These are phyloP conservation scores for Phialophora chinensis DNA, from an alignment of 2,329 filamentous ascomycete genomes.

Conservation along the genomic window DNA sequence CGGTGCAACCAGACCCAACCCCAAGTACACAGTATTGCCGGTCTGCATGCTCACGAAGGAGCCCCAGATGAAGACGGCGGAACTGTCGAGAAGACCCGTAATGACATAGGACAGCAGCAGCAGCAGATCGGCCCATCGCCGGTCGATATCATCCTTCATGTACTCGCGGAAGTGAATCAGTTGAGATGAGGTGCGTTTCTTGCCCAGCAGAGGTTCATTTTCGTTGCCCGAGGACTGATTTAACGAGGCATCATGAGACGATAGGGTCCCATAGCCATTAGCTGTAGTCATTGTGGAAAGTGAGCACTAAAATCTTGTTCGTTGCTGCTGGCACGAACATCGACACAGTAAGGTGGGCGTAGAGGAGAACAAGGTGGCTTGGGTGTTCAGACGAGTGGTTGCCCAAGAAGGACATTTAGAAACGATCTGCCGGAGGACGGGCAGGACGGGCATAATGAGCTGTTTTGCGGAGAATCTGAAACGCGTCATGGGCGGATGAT, in stretches of 20 bases:
- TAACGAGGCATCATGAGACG: slow-evolving; percentile 9
- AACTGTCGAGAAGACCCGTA: slow-evolving; percentile 77
- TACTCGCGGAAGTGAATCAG: slow-evolving; percentile 23
- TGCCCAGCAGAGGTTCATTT: slow-evolving; percentile 21
- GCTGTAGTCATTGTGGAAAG: slow-evolving; percentile 22
- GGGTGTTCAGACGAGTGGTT: slow-evolving; percentile 1
- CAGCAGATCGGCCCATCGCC: slow-evolving; percentile 65
- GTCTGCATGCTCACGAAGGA: slow-evolving; percentile 86
- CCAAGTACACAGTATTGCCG: slow-evolving; percentile 82
- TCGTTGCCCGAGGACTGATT: slow-evolving; percentile 20
- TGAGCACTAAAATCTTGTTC: neutral
- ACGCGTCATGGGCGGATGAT: slow-evolving; percentile 19
- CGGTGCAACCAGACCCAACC: slow-evolving; percentile 71
- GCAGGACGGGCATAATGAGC: neutral
- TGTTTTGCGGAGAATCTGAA: slow-evolving; percentile 15
- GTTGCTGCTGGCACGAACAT: neutral
- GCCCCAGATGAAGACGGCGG: slow-evolving; percentile 76
- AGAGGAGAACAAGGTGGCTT: neutral
- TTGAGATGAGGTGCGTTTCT: slow-evolving; percentile 1
- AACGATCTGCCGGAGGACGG: slow-evolving; percentile 30
- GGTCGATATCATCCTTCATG: slow-evolving; percentile 32
- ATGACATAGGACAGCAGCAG: slow-evolving; percentile 76
- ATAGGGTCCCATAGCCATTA: slow-evolving; percentile 29
- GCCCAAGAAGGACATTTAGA: slow-evolving; percentile 8
- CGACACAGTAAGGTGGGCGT: neutral